phyloP scores from a whole-genome alignment of 371 early-diverging fungal species.

The Rhizopus microsporus region DNA sequence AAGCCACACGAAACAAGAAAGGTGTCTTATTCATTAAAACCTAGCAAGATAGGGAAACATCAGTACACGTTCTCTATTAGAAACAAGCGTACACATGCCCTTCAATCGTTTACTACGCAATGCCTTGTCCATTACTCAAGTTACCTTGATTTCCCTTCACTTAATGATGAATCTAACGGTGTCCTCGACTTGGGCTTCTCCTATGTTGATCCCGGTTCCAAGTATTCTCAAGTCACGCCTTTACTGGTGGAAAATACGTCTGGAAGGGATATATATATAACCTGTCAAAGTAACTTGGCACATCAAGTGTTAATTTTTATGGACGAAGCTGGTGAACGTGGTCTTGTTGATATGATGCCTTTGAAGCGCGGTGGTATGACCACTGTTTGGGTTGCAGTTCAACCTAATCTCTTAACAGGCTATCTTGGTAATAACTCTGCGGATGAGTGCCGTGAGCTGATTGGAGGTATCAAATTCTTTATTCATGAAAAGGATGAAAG shows the following conservation, averaged over 20 bases:
- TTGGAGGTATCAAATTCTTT: constrained; percentile 83
- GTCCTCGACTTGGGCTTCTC: constrained; percentile 82
- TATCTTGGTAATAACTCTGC: constrained; percentile 40
- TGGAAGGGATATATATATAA: constrained; percentile 64
- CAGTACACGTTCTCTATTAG: constrained; percentile 49
- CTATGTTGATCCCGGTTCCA: constrained; percentile 77
- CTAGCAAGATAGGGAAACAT: constrained; percentile 58
- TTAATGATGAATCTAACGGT: constrained; percentile 54
- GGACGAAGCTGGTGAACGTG: constrained; percentile 68
- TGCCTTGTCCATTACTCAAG: constrained; percentile 57
- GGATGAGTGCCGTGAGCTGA: constrained; percentile 70
- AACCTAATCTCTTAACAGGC: constrained; percentile 68
- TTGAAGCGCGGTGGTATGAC: constrained; percentile 55
- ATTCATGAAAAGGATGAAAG: constrained; percentile 53
- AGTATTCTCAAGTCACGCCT: constrained; percentile 76
- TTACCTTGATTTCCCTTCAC: constrained; percentile 69
- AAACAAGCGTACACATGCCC: constrained; percentile 33
- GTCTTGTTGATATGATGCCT: constrained; percentile 58
- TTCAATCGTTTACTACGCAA: constrained; percentile 55
- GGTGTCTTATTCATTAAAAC: constrained; percentile 60
- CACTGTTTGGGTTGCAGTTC: constrained; percentile 80
- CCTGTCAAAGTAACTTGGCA: constrained; percentile 77
- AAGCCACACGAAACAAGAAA: constrained; percentile 59
- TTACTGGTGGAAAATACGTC: constrained; percentile 73
- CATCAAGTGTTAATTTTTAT: constrained; percentile 82